Evolutionary conservation across 345 rosid genomes (phyloP).

Genomic region (Rhizophora apiculata): DNA sequence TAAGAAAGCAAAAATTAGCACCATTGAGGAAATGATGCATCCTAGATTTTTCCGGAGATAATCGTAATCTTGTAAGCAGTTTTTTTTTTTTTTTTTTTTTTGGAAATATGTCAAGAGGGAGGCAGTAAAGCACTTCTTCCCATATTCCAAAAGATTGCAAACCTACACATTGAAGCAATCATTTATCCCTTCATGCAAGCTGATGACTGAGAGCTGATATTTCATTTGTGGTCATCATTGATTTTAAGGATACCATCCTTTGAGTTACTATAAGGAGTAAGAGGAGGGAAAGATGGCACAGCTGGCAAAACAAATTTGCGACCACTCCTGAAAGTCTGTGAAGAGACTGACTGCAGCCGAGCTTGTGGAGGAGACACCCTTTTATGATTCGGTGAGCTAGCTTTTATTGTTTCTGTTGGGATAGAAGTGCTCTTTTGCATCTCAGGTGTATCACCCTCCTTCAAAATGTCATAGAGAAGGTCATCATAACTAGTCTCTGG

Average conservation of each 20-base stretch:
- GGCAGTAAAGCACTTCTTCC: background rate
- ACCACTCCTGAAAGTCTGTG: slow-evolving; percentile 18
- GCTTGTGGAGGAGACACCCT: slow-evolving; percentile 24
- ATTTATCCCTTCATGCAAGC: background rate
- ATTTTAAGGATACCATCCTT: slow-evolving; percentile 12
- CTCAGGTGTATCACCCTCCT: slow-evolving; percentile 17
- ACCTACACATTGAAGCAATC: background rate
- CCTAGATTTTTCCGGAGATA: background rate
- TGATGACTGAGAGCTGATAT: background rate
- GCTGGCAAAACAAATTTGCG: slow-evolving; percentile 20
- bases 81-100: background rate
- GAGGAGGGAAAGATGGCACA: slow-evolving; percentile 30
- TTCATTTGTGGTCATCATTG: slow-evolving; percentile 9
- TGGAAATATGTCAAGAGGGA: background rate
- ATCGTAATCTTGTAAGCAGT: background rate
- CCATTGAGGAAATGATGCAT: slow-evolving; percentile 4
- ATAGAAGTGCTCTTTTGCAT: slow-evolving; percentile 14
- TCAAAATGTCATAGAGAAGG: slow-evolving; percentile 5
- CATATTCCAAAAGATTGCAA: background rate
- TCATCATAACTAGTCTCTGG: slow-evolving; percentile 10
- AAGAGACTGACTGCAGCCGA: slow-evolving; percentile 21
- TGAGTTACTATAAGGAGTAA: slow-evolving; percentile 26
- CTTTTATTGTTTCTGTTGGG: slow-evolving; percentile 17
- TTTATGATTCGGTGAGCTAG: slow-evolving; percentile 24
- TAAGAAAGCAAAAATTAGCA: background rate